Percentiles rank a stretch among this genome's conserved stretches.
These are phyloP conservation scores for Sclerotinia glacialis DNA, from an alignment of 2,329 filamentous ascomycete genomes.

Conservation along the genomic window DNA sequence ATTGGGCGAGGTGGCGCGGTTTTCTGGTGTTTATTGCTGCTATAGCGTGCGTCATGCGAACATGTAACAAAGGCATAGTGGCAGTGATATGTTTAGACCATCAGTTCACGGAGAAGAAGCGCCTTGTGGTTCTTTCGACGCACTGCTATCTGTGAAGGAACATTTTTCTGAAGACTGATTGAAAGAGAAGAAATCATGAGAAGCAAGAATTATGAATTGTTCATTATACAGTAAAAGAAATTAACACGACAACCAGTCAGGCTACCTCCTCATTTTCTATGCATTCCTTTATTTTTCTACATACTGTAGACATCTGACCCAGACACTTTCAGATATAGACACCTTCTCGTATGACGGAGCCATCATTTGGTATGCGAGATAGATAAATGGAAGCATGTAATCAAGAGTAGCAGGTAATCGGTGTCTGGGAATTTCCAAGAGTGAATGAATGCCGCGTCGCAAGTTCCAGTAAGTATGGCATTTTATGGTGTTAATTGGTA, in stretches of 20 bases:
- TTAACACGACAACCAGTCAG: not conserved
- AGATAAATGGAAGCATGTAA: constrained; percentile 88
- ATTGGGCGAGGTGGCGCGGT: too few relatives aligned
- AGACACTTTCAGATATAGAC: constrained; percentile 76
- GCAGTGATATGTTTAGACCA: not conserved
- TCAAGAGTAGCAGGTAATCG: constrained; percentile 73
- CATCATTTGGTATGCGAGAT: constrained; percentile 86
- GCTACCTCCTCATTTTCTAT: not conserved
- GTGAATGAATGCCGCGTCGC: constrained; percentile 84
- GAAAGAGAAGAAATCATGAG: not conserved
- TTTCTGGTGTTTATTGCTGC: not conserved
- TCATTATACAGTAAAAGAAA: not conserved
- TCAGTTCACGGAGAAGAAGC: not conserved
- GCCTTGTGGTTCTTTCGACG: not conserved
- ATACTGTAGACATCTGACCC: constrained; percentile 83
- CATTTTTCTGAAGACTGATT: not conserved
- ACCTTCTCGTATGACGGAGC: constrained; percentile 82
- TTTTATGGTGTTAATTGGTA: constrained; percentile 69
- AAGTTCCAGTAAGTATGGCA: constrained; percentile 89
- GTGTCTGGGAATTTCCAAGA: constrained; percentile 72
- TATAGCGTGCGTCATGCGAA: not conserved
- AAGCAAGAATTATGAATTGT: not conserved
- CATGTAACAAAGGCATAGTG: not conserved
- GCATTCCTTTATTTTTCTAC: constrained; percentile 64
- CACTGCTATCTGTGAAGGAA: not conserved